phyloP scores from a whole-genome alignment of 495 filamentous ascomycete species.

The Penicillium argentinense region DNA sequence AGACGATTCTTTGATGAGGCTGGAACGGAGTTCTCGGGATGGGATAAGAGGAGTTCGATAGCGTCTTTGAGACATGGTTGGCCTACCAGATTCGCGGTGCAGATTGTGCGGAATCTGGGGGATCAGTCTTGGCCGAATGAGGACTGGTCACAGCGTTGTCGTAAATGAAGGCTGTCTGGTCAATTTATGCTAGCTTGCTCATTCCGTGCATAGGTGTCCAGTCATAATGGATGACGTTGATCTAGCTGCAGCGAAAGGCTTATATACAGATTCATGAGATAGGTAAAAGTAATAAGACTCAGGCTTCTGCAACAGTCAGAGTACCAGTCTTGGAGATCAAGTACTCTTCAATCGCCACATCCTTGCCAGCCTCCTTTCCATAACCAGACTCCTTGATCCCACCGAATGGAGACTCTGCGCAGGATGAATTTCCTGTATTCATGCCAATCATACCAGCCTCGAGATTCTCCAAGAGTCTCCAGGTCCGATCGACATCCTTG shows the following conservation, averaged over 20 bases:
- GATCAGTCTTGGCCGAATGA: not conserved
- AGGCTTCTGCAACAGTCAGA: conserved; percentile 40
- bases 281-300: too few species aligned
- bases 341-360: conserved; percentile 59
- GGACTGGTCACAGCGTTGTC: not conserved
- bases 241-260: too few species aligned
- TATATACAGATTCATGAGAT: too few species aligned
- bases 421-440: conserved; percentile 22
- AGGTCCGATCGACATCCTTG: conserved; percentile 22
- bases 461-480: conserved; percentile 24
- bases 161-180: too few species aligned
- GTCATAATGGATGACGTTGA: too few species aligned
- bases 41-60: not conserved
- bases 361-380: conserved; percentile 62
- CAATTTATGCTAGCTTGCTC: too few species aligned
- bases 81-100: not conserved
- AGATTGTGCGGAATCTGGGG: not conserved
- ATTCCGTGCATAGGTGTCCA: too few species aligned
- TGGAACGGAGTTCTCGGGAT: not conserved
- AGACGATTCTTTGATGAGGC: not conserved
- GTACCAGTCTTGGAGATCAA: conserved; percentile 62
- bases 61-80: not conserved
- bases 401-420: conserved; percentile 41
- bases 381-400: conserved; percentile 53
- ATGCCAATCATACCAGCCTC: conserved; percentile 36